Conservation (phyloP, 2,329 filamentous ascomycete genomes). For the Colletotrichum orchidophilum region DNA sequence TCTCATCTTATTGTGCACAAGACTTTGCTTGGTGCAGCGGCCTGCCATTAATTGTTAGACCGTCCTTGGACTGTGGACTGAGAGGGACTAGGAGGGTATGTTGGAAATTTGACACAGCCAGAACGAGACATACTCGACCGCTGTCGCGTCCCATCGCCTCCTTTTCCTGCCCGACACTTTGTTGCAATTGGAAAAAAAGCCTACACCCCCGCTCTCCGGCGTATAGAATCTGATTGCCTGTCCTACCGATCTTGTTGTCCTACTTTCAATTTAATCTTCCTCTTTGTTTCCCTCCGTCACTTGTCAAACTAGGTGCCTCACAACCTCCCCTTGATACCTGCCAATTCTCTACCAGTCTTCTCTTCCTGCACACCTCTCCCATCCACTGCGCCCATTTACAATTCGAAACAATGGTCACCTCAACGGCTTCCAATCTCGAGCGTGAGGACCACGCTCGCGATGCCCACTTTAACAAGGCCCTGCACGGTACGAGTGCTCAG, state of each 20-base stretch:
- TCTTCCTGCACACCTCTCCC: neutral
- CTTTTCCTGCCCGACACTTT: constrained; percentile 4
- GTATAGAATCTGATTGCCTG: neutral
- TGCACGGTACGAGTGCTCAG: constrained; percentile 79
- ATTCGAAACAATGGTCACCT: constrained; percentile 55
- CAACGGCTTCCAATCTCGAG: constrained; percentile 67
- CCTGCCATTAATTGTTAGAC: neutral
- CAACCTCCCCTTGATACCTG: neutral
- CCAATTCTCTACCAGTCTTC: neutral
- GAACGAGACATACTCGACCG: neutral
- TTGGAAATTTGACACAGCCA: constrained; percentile 17
- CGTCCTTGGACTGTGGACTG: neutral
- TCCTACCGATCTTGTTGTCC: neutral
- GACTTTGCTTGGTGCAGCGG: neutral
- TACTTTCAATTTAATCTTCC: neutral
- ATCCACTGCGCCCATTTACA: constrained; percentile 23
- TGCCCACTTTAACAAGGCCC: constrained; percentile 88
- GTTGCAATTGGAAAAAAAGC: neutral
- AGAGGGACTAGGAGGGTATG: neutral
- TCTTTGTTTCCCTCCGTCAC: neutral
- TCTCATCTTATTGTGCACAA: neutral
- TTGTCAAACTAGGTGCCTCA: neutral
- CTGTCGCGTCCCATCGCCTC: neutral
- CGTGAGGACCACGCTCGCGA: constrained; percentile 84
- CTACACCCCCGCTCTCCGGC: neutral